Percentiles rank a stretch among this genome's conserved stretches.
Evolutionary conservation across 768 basidiomycete genomes (phyloP).

Genomic region (Leccinum sublutescens): DNA sequence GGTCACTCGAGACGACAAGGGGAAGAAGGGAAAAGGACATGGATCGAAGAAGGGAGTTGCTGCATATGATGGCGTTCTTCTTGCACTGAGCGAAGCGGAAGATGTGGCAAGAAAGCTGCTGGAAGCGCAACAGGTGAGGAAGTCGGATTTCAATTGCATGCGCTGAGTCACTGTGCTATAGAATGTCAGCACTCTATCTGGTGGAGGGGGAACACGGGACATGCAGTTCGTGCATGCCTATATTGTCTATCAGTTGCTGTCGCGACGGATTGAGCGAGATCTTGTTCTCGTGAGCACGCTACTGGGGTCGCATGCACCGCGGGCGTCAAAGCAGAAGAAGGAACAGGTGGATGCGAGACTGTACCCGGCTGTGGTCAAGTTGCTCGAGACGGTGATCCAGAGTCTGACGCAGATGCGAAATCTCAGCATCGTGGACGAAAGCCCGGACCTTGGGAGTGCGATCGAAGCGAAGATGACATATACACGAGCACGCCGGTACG

Average conservation of each 20-base stretch:
- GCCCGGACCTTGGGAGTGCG: conserved; percentile 74
- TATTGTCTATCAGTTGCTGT: conserved; percentile 83
- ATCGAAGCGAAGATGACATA: conserved; percentile 75
- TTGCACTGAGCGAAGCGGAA: conserved; percentile 87
- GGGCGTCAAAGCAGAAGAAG: conserved; percentile 35
- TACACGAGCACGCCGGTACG: conserved; percentile 71
- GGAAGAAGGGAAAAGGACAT: conserved; percentile 37
- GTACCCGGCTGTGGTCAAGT: conserved; percentile 86
- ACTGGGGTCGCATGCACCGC: conserved; percentile 43
- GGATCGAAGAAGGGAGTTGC: conserved; percentile 75
- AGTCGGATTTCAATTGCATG: neutral
- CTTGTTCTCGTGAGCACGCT: conserved; percentile 72
- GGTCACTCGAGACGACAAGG: conserved; percentile 31
- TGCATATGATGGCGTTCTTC: conserved; percentile 82
- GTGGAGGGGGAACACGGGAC: conserved; percentile 56
- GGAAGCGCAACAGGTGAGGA: conserved; percentile 78
- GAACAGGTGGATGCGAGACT: conserved; percentile 65
- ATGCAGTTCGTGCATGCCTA: conserved; percentile 85
- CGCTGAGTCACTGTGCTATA: conserved; percentile 25
- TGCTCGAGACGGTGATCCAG: conserved; percentile 83
- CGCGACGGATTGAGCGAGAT: conserved; percentile 86
- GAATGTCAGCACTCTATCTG: conserved; percentile 40
- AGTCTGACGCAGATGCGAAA: conserved; percentile 81
- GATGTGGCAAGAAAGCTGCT: conserved; percentile 74
- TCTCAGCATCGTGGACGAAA: conserved; percentile 84